These are phyloP conservation scores for Aegilops longissima DNA, from an alignment of 176 grass and related monocot genomes.

Conservation along the genomic window DNA sequence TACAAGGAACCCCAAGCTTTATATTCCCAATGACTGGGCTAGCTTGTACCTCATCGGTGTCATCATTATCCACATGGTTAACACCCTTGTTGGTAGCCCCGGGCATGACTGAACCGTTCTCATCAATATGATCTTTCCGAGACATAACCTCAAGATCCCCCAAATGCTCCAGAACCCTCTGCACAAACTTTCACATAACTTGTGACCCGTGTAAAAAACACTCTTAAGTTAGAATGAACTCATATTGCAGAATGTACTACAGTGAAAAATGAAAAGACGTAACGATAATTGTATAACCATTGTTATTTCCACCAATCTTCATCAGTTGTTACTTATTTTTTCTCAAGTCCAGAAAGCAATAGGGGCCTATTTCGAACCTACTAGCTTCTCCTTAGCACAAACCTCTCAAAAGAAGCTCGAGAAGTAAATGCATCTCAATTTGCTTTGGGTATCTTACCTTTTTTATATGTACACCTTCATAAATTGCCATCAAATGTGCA, in stretches of 20 bases:
- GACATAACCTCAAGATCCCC: not conserved
- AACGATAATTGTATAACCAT: not conserved
- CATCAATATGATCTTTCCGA: not conserved
- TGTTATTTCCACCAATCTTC: not conserved
- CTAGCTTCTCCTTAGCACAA: not conserved
- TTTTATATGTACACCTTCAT: not conserved
- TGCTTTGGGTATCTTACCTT: not conserved
- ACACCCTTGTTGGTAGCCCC: not conserved
- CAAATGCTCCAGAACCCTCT: not conserved
- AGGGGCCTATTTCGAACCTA: not conserved
- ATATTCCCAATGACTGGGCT: not conserved
- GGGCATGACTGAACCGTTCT: not conserved
- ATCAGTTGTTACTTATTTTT: not conserved
- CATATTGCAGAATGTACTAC: not conserved
- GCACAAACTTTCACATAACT: not conserved
- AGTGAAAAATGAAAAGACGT: not conserved
- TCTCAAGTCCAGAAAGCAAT: not conserved
- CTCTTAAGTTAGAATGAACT: not conserved
- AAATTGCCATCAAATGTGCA: not conserved
- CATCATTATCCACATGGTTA: not conserved
- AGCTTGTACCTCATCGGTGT: not conserved
- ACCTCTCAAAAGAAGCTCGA: not conserved
- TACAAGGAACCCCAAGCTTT: not conserved
- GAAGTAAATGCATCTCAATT: not conserved
- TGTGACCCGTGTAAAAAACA: not conserved